Conservation (phyloP, 225 moss, liverwort and hornwort species). For the Pseudisothecium myosuroides region DNA sequence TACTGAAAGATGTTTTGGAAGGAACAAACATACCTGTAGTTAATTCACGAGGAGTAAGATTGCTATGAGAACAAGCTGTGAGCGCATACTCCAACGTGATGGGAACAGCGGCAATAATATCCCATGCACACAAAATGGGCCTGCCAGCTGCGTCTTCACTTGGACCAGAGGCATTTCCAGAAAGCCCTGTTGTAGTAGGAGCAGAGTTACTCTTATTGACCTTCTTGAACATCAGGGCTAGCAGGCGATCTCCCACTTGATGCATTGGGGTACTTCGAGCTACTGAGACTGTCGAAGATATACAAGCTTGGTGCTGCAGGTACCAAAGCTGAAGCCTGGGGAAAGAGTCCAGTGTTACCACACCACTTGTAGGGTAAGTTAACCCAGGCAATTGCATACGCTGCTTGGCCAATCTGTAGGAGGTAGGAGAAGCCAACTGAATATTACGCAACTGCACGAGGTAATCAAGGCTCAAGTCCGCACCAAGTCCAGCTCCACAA, state of each 20-base stretch:
- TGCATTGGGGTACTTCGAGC: slow-evolving; percentile 65
- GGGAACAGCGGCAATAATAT: slow-evolving; percentile 79
- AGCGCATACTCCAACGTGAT: slow-evolving; percentile 78
- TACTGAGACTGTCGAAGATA: slow-evolving; percentile 74
- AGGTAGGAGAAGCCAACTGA: slow-evolving; percentile 37
- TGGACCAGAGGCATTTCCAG: slow-evolving; percentile 35
- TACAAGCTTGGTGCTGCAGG: slow-evolving; percentile 91
- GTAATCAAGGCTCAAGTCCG: slow-evolving; percentile 92
- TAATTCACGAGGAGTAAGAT: slow-evolving; percentile 72
- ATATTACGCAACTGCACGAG: slow-evolving; percentile 75
- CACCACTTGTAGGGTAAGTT: slow-evolving; percentile 30
- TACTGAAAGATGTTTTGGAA: neutral
- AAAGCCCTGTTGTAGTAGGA: slow-evolving; percentile 15
- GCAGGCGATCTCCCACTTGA: slow-evolving; percentile 77
- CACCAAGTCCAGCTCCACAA: slow-evolving; percentile 82
- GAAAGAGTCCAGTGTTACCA: slow-evolving; percentile 64
- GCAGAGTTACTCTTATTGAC: slow-evolving; percentile 26
- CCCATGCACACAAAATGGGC: slow-evolving; percentile 73
- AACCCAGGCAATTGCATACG: slow-evolving; percentile 58
- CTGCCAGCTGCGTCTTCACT: slow-evolving; percentile 59
- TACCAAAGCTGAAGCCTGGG: slow-evolving; percentile 88
- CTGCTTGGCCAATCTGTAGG: slow-evolving; percentile 43
- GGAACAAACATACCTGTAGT: slow-evolving; percentile 60
- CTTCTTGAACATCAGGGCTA: slow-evolving; percentile 90
- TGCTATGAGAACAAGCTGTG: slow-evolving; percentile 81